Base-by-base conservation (phyloP, 1,139 yeast genomes). In the Eremothecium coryli region DNA sequence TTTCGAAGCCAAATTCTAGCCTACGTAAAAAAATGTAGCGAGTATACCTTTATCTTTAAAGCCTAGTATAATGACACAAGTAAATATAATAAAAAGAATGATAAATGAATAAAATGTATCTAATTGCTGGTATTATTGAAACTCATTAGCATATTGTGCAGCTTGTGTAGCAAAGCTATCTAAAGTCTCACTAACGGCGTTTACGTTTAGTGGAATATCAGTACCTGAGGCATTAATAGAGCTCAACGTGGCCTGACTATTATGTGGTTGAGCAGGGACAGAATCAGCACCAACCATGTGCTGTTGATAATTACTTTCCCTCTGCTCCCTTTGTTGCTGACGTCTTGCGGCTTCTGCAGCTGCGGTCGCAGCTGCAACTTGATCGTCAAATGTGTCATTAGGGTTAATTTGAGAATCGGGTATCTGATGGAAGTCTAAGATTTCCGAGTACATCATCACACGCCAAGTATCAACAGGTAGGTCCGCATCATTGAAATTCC, bases 401-500 rank as follows among this genome's bases (percentile, higher is more conserved):
- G 58, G 54, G 43, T 55, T 58, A 31, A 55, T 54, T 37, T 50
- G 58, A 17, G 49, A 44, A 26, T 56, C 56, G 12, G 56, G 65
- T 32, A 61, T 61, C 43, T 61, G 64, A 62, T 90, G 98, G 70
- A 88, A 90, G 59, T 88, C 97, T 46, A 90, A 68, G 43, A 90
- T 90, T 62, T 90, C 98, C 34, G 94, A 81, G 62, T 90, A 90
- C 95, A 90, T 90, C 98, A 90, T 90, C 18, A 88, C 95, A 63
- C 95, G 77, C 98, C 98, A 90, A 9, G 95, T 85, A 54, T 90
- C 97, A 15, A 90, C 93, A 1, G 98, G 97, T 50, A 90, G 70
- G 61, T 90, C 98, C 0, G 96, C 97, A 53, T 93, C 97, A 58
- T 90, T 90, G 61, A 90, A 90, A 52, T 93, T 81, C 99, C 99